A percentile compares a stretch with the other conserved stretches of the same genome.
phyloP scores from a whole-genome alignment of 2,329 filamentous ascomycete genomes.

The Alternaria infectoria region DNA sequence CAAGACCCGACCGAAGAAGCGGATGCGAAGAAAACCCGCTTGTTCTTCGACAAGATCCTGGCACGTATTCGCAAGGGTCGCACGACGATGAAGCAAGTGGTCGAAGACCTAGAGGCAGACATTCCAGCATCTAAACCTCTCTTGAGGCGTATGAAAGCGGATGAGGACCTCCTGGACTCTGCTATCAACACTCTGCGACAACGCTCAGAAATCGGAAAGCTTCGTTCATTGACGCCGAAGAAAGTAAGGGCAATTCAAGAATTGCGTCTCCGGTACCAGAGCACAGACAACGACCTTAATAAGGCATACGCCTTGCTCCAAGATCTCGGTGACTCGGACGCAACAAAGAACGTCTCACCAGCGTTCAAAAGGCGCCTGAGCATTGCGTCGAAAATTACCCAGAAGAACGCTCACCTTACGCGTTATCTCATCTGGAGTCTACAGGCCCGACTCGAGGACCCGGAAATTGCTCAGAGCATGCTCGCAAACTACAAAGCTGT shows the following conservation, averaged over 20 bases:
- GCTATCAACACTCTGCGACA: slow-evolving; percentile 17
- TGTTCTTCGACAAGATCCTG: slow-evolving; percentile 28
- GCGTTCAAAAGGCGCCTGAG: slow-evolving; percentile 30
- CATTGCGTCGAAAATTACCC: slow-evolving; percentile 28
- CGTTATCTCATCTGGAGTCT: slow-evolving; percentile 37
- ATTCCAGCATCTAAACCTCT: slow-evolving; percentile 35
- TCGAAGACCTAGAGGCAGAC: slow-evolving; percentile 33
- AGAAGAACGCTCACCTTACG: slow-evolving; percentile 37
- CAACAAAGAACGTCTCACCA: slow-evolving; percentile 8
- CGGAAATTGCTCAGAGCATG: slow-evolving; percentile 13
- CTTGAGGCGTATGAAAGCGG: slow-evolving; percentile 29
- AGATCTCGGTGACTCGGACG: slow-evolving; percentile 9
- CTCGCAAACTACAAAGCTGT: slow-evolving; percentile 27
- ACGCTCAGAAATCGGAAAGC: slow-evolving; percentile 6
- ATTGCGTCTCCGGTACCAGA: slow-evolving; percentile 19
- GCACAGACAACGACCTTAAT: slow-evolving; percentile 28
- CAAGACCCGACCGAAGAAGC: slow-evolving; percentile 38
- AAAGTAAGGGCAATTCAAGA: slow-evolving; percentile 16
- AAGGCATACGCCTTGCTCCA: slow-evolving; percentile 21
- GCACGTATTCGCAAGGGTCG: slow-evolving; percentile 30
- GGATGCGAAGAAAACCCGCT: slow-evolving; percentile 25
- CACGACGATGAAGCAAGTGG: slow-evolving; percentile 28
- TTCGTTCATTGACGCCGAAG: slow-evolving; percentile 8
- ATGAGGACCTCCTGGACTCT: slow-evolving; percentile 31
- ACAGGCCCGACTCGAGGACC: slow-evolving; percentile 36